Evolutionary conservation across 148 eudicot genomes (phyloP).

Genomic region (Rhododendron molle): DNA sequence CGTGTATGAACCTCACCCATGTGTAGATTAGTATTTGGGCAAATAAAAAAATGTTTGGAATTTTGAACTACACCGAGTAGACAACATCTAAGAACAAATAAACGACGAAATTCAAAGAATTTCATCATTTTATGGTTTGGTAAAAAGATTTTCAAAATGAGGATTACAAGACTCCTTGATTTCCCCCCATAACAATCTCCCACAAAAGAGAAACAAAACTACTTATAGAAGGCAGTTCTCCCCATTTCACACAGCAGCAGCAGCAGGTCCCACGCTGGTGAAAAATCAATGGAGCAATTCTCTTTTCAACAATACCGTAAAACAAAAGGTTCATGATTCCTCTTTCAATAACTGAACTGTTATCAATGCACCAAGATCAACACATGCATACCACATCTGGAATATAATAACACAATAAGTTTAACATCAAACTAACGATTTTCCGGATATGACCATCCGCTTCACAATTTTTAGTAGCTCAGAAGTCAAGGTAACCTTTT

Average conservation of each 20-base stretch:
- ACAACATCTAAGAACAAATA: background rate
- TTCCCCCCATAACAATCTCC: background rate
- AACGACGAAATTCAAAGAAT: background rate
- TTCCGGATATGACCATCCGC: background rate
- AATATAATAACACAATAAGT: background rate
- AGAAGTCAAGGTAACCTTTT: background rate
- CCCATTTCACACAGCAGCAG: background rate
- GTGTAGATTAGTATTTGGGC: background rate
- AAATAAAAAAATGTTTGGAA: background rate
- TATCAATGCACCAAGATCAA: background rate
- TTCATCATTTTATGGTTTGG: background rate
- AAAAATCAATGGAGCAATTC: background rate
- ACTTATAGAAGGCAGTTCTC: background rate
- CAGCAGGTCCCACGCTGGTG: background rate
- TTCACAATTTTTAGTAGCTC: background rate
- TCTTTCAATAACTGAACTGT: background rate
- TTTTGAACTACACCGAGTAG: background rate
- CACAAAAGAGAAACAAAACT: background rate
- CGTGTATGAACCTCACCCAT: background rate
- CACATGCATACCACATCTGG: background rate
- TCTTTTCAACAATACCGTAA: background rate
- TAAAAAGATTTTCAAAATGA: background rate
- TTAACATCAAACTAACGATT: background rate
- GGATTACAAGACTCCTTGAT: background rate
- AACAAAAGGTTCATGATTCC: background rate